Percentiles rank a stretch among this genome's conserved stretches.
Evolutionary conservation across 2,329 filamentous ascomycete species (phyloP).

Genomic region (Colletotrichum neosansevieriae): DNA sequence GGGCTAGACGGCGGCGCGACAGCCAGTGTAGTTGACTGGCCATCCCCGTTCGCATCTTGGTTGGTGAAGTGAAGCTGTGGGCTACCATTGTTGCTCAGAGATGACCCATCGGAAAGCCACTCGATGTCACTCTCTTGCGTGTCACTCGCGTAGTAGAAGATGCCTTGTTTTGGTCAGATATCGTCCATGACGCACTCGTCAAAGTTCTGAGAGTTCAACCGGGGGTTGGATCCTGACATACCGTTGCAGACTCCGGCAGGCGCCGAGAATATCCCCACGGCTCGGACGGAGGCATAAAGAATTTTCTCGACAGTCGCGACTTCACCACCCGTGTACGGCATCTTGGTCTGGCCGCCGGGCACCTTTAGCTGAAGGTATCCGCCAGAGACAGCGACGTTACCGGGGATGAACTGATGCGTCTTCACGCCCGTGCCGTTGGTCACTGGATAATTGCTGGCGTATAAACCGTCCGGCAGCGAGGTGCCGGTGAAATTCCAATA

Average conservation of each 20-base stretch:
- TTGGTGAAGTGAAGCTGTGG: constrained; percentile 47
- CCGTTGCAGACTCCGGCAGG: constrained; percentile 48
- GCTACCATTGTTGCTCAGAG: constrained; percentile 43
- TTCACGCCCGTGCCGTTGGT: constrained; percentile 19
- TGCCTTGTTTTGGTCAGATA: constrained; percentile 40
- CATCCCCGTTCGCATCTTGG: constrained; percentile 44
- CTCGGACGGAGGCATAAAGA: constrained; percentile 43
- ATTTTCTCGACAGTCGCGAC: background rate
- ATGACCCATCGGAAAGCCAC: constrained; percentile 47
- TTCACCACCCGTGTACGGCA: constrained; percentile 29
- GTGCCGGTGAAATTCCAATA: constrained; percentile 12
- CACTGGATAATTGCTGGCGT: background rate
- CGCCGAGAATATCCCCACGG: constrained; percentile 45
- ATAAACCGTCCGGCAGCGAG: constrained; percentile 5
- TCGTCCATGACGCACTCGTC: too few relatives aligned
- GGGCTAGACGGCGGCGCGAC: constrained; percentile 42
- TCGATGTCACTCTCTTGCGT: constrained; percentile 48
- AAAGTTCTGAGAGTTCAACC: background rate
- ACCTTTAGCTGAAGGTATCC: constrained; percentile 47
- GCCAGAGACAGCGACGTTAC: constrained; percentile 42
- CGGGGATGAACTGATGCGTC: constrained; percentile 19
- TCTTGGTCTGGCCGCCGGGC: constrained; percentile 42
- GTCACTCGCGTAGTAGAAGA: constrained; percentile 46
- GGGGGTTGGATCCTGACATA: background rate
- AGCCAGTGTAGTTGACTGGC: constrained; percentile 27